phyloP scores from a whole-genome alignment of 2,329 filamentous ascomycete species.

The Ceratocystis cubensis region DNA sequence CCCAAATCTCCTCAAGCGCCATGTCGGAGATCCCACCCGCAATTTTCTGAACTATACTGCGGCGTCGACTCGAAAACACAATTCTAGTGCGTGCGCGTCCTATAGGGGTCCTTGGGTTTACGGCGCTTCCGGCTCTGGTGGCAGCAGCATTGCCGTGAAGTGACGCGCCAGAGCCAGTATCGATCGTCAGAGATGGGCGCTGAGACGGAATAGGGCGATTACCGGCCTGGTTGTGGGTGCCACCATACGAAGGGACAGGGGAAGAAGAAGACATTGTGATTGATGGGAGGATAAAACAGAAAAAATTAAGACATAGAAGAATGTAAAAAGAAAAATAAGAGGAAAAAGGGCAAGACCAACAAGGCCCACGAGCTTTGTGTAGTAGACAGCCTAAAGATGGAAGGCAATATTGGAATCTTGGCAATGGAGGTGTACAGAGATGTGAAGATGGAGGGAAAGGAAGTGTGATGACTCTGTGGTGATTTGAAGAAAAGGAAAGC shows the following conservation, averaged over 20 bases:
- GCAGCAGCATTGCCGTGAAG: neutral
- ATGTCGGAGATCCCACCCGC: no score
- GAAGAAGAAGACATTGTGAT: no score
- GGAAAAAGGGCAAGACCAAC: no score
- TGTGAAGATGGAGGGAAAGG: neutral
- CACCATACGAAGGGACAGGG: neutral
- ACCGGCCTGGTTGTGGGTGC: no score
- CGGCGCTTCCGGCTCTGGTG: neutral
- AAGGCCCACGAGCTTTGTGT: no score
- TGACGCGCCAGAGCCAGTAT: conserved; percentile 12
- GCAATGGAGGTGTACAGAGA: neutral
- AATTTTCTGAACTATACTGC: no score
- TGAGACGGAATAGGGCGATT: neutral
- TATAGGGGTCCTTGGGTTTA: neutral
- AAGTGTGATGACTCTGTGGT: neutral
- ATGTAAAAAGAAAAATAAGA: no score
- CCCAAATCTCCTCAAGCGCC: conserved; percentile 8
- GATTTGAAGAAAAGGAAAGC: neutral
- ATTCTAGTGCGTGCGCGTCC: neutral
- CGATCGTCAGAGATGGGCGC: conserved; percentile 15
- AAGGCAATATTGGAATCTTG: no score
- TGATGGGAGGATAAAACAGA: no score
- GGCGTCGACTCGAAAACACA: no score
- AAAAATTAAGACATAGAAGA: no score
- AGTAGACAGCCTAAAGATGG: no score